A percentile compares a stretch with the other conserved stretches of the same genome.
phyloP scores from a whole-genome alignment of 345 rosid species.

The Salix purpurea region DNA sequence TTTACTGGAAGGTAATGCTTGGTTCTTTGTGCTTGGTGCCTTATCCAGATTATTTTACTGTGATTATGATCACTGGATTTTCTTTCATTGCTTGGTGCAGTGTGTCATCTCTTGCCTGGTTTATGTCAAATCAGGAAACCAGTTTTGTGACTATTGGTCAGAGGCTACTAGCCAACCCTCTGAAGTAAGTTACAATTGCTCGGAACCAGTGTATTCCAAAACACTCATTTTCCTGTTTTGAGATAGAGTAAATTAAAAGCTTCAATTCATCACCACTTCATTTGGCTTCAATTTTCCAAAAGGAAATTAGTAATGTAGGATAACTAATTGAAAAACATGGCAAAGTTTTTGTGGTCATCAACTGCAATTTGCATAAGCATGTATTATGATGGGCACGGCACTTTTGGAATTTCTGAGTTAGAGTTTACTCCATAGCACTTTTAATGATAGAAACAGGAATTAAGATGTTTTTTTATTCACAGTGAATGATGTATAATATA shows the following conservation, averaged over 20 bases:
- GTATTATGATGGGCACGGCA: too few relatives aligned
- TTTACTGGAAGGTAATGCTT: constrained; percentile 89
- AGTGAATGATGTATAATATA: neutral
- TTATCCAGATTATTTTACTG: neutral
- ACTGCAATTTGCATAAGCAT: neutral
- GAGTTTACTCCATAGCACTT: neutral
- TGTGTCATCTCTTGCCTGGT: constrained; percentile 99
- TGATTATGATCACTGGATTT: neutral
- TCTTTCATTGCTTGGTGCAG: constrained; percentile 40
- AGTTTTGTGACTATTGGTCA: constrained; percentile 99
- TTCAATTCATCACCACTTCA: neutral
- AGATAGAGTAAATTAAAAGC: neutral
- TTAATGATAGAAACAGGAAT: neutral
- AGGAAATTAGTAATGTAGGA: too few relatives aligned
- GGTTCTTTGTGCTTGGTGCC: neutral
- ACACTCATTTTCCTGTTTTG: neutral
- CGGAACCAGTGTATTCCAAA: neutral
- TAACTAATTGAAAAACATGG: too few relatives aligned
- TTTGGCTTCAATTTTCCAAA: too few relatives aligned
- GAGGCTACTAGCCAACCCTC: constrained; percentile 89
- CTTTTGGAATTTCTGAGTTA: neutral
- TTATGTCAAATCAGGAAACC: constrained; percentile 99
- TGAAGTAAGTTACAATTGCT: constrained; percentile 56
- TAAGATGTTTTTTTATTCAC: neutral
- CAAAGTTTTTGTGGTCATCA: neutral